Evolutionary conservation across 176 grass and related monocot genomes (phyloP).

Genomic region (Oryza punctata): DNA sequence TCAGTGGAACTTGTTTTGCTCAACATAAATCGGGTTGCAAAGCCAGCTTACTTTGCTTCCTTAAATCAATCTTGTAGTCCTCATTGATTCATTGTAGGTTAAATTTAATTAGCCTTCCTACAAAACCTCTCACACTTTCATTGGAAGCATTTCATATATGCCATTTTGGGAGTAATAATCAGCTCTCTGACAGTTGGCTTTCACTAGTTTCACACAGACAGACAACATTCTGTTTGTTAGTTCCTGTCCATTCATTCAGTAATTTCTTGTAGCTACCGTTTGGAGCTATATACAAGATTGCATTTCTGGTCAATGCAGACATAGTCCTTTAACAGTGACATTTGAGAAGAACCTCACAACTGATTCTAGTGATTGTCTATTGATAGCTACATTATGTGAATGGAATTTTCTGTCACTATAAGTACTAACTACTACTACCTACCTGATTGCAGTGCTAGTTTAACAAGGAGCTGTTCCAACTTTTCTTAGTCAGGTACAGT

Average conservation of each 20-base stretch:
- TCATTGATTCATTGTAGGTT: not conserved
- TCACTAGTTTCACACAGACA: not conserved
- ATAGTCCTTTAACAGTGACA: constrained; percentile 26
- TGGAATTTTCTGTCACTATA: not conserved
- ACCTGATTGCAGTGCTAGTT: constrained; percentile 2
- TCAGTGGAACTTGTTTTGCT: not conserved
- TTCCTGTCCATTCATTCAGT: constrained; percentile 5
- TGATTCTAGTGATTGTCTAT: constrained; percentile 5
- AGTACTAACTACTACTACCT: not conserved
- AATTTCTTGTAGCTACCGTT: constrained; percentile 22
- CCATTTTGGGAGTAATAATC: constrained; percentile 21
- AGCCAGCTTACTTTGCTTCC: not conserved
- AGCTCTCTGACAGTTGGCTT: constrained; percentile 4
- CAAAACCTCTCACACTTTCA: not conserved
- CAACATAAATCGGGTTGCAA: not conserved
- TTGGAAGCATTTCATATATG: not conserved
- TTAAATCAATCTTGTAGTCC: constrained; percentile 1
- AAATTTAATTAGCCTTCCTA: constrained; percentile 10
- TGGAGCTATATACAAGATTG: constrained; percentile 11
- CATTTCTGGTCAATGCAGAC: constrained; percentile 24
- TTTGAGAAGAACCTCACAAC: constrained; percentile 39
- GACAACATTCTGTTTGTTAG: not conserved
- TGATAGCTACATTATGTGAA: not conserved
- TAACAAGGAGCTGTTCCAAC: not conserved
- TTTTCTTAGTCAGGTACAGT: not conserved